Base-by-base conservation (phyloP, 768 basidiomycete species). In the Tephrocybe sp. region DNA sequence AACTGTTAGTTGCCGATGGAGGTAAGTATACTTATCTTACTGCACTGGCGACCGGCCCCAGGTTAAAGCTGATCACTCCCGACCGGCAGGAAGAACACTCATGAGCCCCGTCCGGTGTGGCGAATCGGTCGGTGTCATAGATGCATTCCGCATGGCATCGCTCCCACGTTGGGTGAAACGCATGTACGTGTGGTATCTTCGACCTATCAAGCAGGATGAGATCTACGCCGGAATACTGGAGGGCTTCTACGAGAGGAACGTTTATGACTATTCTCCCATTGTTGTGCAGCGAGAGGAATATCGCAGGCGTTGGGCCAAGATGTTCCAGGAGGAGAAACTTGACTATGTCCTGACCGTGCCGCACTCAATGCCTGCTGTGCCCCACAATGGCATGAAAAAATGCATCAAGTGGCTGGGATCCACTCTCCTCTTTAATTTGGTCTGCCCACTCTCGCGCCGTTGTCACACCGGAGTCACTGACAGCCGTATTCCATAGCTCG, bases 281-380 rank as follows among this genome's bases (percentile, higher is more conserved):
- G 68, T 81, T 5, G 78, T 73, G 3, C 61, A 72, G 62, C 70
- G 80, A 64, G 76, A 77, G 51, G 70, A 65, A 3, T 72, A 76
- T 45, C 71, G 73, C 64, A 57, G 52, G 1, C 64, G 55, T 33
- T 79, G 77, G 77, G 71, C 71, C 54, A 75, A 67, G 50, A 72
- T 62, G 58, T 73, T 62, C 70, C 60, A 67, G 43, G 61, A 66
- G 34, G 62, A 73, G 60, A 64, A 73, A 24, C 62, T 86, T 21
- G 84, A 86, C 63, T 85, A 78, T 61, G 65, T 84, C 20, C 68
- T 83, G 44, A 84, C 76, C 2, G 83, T 80, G 10, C 83, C 80
- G 4, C 80, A 83, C 61, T 71, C 78, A 25, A 62, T 78, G 26
- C 79, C 83, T n/a, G 83, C 83, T 1, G 70, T 82, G 2, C 79